phyloP scores from a whole-genome alignment of 129 eudicot species.

The Erigeron canadensis region DNA sequence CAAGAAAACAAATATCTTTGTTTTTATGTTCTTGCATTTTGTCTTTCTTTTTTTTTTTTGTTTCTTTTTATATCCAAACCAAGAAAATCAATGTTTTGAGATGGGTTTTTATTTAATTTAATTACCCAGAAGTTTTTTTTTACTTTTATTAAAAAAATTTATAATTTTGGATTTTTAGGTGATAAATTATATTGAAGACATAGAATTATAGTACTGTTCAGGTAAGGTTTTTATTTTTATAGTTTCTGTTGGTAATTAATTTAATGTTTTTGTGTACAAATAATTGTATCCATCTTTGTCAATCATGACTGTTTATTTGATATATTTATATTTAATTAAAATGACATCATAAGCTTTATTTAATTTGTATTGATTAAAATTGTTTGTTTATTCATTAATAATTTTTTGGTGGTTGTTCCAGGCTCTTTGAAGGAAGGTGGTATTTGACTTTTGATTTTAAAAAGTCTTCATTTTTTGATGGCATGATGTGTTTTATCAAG shows the following conservation, averaged over 20 bases:
- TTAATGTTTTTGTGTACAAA: conserved; percentile 27
- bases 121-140: conserved; percentile 2
- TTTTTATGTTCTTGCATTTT: conserved; percentile 22
- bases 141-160: background rate
- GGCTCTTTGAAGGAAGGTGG: conserved; percentile 30
- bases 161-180: background rate
- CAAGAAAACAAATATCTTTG: conserved; percentile 12
- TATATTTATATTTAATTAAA: background rate
- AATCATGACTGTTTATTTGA: conserved; percentile 37
- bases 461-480: conserved; percentile 26
- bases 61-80: conserved; percentile 25
- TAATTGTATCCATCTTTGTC: conserved; percentile 32
- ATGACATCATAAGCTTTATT: conserved; percentile 20
- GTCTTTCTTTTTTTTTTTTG: background rate
- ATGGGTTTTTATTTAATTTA: conserved; percentile 23
- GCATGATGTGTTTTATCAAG: conserved; percentile 26
- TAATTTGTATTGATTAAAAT: conserved; percentile 8
- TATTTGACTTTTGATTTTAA: conserved; percentile 32
- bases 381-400: conserved; percentile 11
- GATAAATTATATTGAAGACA: conserved; percentile 30
- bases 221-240: conserved; percentile 37
- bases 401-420: conserved; percentile 30
- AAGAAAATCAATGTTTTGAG: conserved; percentile 17
- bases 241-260: conserved; percentile 23
- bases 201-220: conserved; percentile 25